Evolutionary conservation across 352 stramenopile genomes (phyloP), one percentile per base, ranked within the genome.

Genomic region (Pythium apleroticum): DNA sequence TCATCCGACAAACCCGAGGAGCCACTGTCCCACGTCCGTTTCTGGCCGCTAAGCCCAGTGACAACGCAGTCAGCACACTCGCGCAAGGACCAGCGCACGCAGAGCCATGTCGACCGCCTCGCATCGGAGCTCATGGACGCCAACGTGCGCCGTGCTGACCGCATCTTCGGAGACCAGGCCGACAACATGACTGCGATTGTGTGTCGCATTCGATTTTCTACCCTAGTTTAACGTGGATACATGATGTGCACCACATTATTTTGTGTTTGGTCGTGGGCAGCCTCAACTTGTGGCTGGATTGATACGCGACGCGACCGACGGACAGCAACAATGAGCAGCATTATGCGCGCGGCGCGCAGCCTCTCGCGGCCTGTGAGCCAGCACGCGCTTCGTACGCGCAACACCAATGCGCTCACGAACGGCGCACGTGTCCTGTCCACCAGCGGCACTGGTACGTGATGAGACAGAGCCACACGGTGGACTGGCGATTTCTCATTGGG

Each of bases 111-210:
- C 19, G 71, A 86, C 41, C 62, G 52, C 3, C 66, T 81, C 3
- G 72, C 69, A 7, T 58, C 61, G 8, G 60, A 66, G 15, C 73
- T 96, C 43, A 85, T 96, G 79, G 30, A 72, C 5, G 69, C 66
- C 52, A 97, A 95, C 49, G 60, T 90, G 31, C 28, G 73, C 10
- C 80, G 84, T 9, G 86, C 88, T 2, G 71, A 72, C 12, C 65
- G 58, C 30, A 78, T 91, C 57, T 97, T 96, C 52, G 87, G 84
- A n/a, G 81, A 82, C 58, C 74, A 93, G 52, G 84, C 87, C 4
- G 88, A 97, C 76, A 97, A 97, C 70, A 96, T 96, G 86, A 96
- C 89, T 4, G 88, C 75, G 6, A 75, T 96, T 33, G 57, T 96
- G 24, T 91, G 82, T 64, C 69, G 65, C 24, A 68, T 90, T 52